Evolutionary conservation across 169 alveolate genomes (phyloP).

Genomic region (Eimeria necatrix): DNA sequence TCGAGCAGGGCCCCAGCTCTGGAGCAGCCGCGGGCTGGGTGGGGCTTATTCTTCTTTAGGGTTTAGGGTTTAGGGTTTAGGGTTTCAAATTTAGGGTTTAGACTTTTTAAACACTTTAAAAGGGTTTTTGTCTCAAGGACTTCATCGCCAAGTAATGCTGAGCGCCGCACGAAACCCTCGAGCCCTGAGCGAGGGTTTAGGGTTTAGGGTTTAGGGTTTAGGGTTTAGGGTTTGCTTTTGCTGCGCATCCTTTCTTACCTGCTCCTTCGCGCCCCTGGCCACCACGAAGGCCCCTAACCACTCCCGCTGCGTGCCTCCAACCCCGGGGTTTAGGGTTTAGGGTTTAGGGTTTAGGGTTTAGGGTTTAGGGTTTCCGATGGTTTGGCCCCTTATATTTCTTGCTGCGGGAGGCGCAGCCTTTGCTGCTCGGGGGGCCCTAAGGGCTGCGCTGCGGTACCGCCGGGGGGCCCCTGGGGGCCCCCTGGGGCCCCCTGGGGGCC

Average conservation of each 20-base stretch:
- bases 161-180: no score
- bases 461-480: no score
- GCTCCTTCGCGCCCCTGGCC: background rate
- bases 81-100: background rate
- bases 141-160: background rate
- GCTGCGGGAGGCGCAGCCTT: conserved; percentile 74
- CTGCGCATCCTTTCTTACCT: background rate
- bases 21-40: no score
- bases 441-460: background rate
- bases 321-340: background rate
- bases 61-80: no score
- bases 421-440: conserved; percentile 48
- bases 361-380: conserved; percentile 51
- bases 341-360: conserved; percentile 1
- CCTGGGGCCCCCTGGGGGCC: no score
- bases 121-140: background rate
- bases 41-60: no score
- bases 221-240: background rate
- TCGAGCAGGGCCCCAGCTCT: background rate
- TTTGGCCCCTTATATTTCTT: conserved; percentile 68
- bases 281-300: no score
- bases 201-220: background rate
- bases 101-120: no score
- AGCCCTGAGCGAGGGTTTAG: no score
- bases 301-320: no score